A percentile compares a stretch with the other conserved stretches of the same genome.
Conservation (phyloP, 2,329 filamentous ascomycete species). For the Dryadomyces quercivorus region DNA sequence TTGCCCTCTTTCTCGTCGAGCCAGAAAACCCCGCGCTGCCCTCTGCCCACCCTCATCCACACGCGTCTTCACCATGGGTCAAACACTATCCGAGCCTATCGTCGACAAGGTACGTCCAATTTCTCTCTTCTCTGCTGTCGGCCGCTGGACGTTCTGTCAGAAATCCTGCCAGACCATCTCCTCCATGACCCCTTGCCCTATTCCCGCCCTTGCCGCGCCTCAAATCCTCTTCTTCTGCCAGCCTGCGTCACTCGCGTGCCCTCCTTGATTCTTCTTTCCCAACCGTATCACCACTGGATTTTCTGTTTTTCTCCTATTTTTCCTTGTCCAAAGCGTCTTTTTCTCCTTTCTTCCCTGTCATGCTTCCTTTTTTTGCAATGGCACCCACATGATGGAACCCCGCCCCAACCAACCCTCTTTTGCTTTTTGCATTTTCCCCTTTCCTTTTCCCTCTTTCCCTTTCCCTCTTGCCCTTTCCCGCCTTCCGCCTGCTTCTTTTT, state of each 20-base stretch:
- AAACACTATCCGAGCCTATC: conserved; percentile 97
- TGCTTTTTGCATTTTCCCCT: background rate
- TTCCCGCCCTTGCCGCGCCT: background rate
- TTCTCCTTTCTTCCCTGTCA: background rate
- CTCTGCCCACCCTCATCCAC: background rate
- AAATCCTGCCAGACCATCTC: no score
- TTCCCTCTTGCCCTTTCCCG: no score
- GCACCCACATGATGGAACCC: background rate
- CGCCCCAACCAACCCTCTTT: background rate
- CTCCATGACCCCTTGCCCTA: background rate
- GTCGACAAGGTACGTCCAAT: conserved; percentile 78
- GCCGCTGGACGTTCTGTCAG: background rate
- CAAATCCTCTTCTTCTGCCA: background rate
- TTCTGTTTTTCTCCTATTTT: background rate
- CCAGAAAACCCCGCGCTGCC: background rate
- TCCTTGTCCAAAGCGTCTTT: background rate
- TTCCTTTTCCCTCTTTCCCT: no score
- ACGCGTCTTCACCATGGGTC: conserved; percentile 61
- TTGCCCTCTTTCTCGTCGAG: background rate
- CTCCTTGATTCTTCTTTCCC: background rate
- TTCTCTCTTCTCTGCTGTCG: background rate
- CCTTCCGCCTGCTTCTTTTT: background rate
- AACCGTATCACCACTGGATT: background rate
- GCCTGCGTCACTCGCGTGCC: background rate
- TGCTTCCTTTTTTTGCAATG: background rate